Conservation (phyloP, 2,329 filamentous ascomycete genomes). For the Dothistroma septosporum region DNA sequence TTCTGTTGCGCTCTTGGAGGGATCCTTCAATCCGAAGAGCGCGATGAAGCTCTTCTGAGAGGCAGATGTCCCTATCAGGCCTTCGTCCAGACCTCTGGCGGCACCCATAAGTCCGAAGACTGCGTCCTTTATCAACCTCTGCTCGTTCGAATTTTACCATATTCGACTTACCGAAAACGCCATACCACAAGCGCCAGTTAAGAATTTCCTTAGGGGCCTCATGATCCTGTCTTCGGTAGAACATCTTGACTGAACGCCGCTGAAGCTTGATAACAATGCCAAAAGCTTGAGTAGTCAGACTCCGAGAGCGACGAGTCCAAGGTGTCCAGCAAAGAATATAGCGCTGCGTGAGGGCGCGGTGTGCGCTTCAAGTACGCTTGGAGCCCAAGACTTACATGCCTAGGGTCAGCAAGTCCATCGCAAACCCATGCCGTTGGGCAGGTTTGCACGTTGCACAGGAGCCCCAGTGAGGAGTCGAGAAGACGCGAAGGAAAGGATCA, state of each 20-base stretch:
- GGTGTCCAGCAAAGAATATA: neutral
- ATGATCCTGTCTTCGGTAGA: slow-evolving; percentile 40
- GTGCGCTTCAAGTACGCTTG: neutral
- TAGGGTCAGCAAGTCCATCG: neutral
- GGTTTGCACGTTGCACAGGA: neutral
- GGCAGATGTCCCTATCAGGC: slow-evolving; percentile 58
- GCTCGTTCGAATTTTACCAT: neutral
- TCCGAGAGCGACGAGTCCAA: neutral
- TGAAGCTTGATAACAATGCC: slow-evolving; percentile 10
- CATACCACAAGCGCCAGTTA: slow-evolving; percentile 76
- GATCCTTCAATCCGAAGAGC: slow-evolving; percentile 55
- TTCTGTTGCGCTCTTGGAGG: slow-evolving; percentile 43
- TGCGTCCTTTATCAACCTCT: slow-evolving; percentile 8
- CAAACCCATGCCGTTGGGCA: neutral
- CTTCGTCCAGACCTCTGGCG: slow-evolving; percentile 74
- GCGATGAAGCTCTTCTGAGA: slow-evolving; percentile 61
- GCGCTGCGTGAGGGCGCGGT: neutral
- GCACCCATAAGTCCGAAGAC: slow-evolving; percentile 60
- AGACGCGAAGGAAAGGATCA: neutral
- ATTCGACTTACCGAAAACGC: slow-evolving; percentile 50
- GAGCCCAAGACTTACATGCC: neutral
- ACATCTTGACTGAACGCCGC: slow-evolving; percentile 23
- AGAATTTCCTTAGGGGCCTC: slow-evolving; percentile 66
- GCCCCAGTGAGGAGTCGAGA: neutral
- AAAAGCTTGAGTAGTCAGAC: slow-evolving; percentile 7